Base-by-base conservation (phyloP, 495 filamentous ascomycete genomes). In the Wilcoxina mikolae region DNA sequence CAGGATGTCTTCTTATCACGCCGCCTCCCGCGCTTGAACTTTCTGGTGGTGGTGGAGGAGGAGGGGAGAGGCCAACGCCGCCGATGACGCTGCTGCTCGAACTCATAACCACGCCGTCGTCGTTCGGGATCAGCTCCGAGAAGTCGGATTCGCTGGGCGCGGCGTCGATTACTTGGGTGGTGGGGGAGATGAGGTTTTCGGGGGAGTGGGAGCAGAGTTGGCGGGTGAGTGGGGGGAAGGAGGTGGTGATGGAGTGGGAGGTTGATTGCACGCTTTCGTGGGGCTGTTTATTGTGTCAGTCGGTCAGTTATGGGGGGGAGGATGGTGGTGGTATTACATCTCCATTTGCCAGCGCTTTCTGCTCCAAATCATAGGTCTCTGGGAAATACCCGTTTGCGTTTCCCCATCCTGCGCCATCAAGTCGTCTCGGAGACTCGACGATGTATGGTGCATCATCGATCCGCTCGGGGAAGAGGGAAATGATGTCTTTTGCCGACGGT, bases 401-500 rank as follows among this genome's bases (percentile, higher is more conserved):
- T 3, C 22, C 23, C 43, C 43, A 46, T 2, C 27, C 23, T 22
- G 46, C 29, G 2, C 24, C 24, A n/a, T 29, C 46, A 29, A 7
- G 22, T 17, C 11, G 22, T 12, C 27, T 15, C 46, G 46, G 25
- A 38, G 31, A 52, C 28, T 18, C 49, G 1, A 43, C 41, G 18
- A 52, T 33, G n/a, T 22, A 22, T 11, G 51, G 35, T 1, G 38
- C 10, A 17, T 24, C 57, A 23, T 58, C 57, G 47, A 47, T 43
- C 35, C 47, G 38, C 28, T 64, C 55, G 20, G 77, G 77, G 56
- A 79, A 80, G 27, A 74, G 62, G 0, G 46, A 53, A 17, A 81
- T 63, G 25, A 81, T 69, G 20, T 81, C 78, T 55, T 76, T 79
- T 17, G 78, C 78, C 22, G 76, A 71, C 17, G 75, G 59, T 42